Percentiles rank a stretch among this genome's conserved stretches.
These are phyloP conservation scores for Olyra latifolia DNA, from an alignment of 176 grass and related monocot genomes.

Conservation along the genomic window DNA sequence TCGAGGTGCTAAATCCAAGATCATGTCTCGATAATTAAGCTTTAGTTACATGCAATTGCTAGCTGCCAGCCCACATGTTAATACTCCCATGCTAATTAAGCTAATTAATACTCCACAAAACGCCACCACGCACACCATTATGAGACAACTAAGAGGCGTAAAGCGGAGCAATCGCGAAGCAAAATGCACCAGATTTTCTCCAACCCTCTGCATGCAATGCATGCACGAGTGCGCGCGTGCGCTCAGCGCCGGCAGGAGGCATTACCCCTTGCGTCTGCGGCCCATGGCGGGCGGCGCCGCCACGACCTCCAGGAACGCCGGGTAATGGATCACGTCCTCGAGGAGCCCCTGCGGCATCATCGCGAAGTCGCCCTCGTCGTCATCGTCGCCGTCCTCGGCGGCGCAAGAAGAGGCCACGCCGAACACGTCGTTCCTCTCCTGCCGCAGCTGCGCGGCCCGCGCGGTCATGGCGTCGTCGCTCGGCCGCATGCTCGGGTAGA, in stretches of 20 bases:
- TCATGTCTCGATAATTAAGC: background rate
- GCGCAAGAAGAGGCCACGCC: background rate
- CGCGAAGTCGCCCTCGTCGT: slow-evolving; percentile 17
- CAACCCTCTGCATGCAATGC: background rate
- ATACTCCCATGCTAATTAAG: background rate
- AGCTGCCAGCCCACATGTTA: background rate
- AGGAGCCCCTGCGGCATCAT: slow-evolving; percentile 59
- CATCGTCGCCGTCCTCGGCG: background rate
- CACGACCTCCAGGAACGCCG: slow-evolving; percentile 54
- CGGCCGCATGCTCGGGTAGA: slow-evolving; percentile 42
- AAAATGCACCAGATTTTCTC: slow-evolving; percentile 2
- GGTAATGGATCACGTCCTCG: slow-evolving; percentile 73
- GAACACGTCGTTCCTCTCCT: slow-evolving; percentile 22
- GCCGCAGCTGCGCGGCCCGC: background rate
- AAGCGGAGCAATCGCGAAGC: background rate
- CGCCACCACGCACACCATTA: background rate
- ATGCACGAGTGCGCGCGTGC: background rate
- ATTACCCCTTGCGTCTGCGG: slow-evolving; percentile 16
- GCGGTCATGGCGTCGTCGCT: background rate
- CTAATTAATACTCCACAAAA: background rate
- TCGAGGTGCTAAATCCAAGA: background rate
- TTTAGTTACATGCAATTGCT: background rate
- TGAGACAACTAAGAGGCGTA: background rate
- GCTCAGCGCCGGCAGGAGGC: background rate
- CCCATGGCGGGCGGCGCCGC: slow-evolving; percentile 17